Conservation (phyloP, 2,329 filamentous ascomycete species). For the Curvularia verruculosa region DNA sequence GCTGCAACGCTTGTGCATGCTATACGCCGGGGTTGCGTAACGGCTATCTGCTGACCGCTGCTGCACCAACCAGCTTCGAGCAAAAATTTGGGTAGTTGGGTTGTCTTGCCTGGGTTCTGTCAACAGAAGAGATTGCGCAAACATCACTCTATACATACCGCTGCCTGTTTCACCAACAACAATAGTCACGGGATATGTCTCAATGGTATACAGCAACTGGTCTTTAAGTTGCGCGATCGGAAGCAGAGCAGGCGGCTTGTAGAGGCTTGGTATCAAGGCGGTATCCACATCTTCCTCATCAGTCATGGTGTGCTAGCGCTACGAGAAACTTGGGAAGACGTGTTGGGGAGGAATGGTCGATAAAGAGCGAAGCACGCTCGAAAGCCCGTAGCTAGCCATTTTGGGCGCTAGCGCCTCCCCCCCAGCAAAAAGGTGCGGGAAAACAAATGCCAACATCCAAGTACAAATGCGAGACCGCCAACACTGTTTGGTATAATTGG, state of each 20-base stretch:
- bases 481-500: no score
- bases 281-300: constrained; percentile 51
- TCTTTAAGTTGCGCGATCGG: constrained; percentile 86
- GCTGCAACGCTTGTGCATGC: constrained; percentile 52
- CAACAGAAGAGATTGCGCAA: background rate
- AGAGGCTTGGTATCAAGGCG: constrained; percentile 75
- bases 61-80: constrained; percentile 87
- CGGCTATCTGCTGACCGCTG: constrained; percentile 79
- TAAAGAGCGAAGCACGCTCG: no score
- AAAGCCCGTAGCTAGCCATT: no score
- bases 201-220: constrained; percentile 81
- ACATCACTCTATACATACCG: constrained; percentile 13
- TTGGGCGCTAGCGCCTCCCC: no score
- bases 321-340: background rate
- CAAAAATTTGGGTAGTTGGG: constrained; percentile 91
- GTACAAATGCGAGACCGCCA: no score
- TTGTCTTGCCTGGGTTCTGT: constrained; percentile 73
- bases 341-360: background rate
- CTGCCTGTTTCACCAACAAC: constrained; percentile 93
- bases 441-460: no score
- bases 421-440: no score
- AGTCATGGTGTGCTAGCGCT: constrained; percentile 27
- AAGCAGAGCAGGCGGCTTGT: constrained; percentile 82
- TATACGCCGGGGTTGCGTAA: constrained; percentile 68
- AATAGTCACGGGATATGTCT: constrained; percentile 83